Base-by-base conservation (phyloP, 2,329 filamentous ascomycete species). In the Microascus cirrosus region DNA sequence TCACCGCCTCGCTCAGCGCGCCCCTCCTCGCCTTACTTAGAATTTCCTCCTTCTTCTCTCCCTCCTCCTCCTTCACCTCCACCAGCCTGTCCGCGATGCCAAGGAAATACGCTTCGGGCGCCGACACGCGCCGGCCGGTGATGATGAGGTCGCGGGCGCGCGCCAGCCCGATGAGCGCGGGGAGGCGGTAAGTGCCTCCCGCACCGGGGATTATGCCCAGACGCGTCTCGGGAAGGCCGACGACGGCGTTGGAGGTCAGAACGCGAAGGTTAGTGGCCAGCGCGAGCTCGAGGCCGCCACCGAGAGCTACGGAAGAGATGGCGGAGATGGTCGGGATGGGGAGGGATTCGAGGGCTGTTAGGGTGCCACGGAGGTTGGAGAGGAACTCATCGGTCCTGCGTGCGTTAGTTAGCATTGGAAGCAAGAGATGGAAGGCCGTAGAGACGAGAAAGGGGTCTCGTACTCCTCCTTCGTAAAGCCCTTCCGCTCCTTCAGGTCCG, bases 131-230 rank as follows among this genome's bases (percentile, higher is more conserved):
- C n/a, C 94, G 83, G 2, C 94, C 94, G 0, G 93, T 97, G 10
- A 97, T 77, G 56, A 97, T 87, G 65, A 97, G 75, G 70, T 99
- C 93, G 55, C 92, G 81, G n/a, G 94, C 94, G 58, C 91, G 84
- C 28, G 80, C 77, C 25, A 87, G 74, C 5, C 94, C 94, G 62
- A 99, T 86, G 22, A 99, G 73, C 10, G 80, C 81, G 1, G 91
- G 90, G 0, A 99, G 83, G 11, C 94, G 86, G 71, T 90, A 90
- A 1, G 93, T 97, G 60, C 93, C 94, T 51, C 94, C 94, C 2
- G 93, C 94, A 60, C 94, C 94, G 2, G 94, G 94, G 62, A 99
- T 88, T 69, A 99, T 99, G 58, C 88, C 94, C 2, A 99, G 81
- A 2, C 92, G 81, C 1, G 94, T 97, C 71, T 99, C 94, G 1